Evolutionary conservation across 2,329 filamentous ascomycete species (phyloP).

Genomic region (Sarocladiaceae sp.): DNA sequence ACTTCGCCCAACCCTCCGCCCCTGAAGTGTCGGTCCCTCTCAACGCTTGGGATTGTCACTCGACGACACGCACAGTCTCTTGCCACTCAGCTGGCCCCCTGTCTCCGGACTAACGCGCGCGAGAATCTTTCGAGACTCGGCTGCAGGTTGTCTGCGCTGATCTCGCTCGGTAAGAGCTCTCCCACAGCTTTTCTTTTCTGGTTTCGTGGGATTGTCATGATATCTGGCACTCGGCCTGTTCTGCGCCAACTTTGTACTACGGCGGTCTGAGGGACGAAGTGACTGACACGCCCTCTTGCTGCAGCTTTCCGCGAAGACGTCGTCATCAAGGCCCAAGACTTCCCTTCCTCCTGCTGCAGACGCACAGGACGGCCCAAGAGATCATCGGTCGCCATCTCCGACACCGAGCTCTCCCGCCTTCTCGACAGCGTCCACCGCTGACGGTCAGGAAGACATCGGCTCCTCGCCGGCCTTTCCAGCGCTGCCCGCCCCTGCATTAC

Average conservation of each 20-base stretch:
- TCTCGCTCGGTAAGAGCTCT: constrained; percentile 44
- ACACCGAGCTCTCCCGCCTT: constrained; percentile 51
- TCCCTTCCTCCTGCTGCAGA: constrained; percentile 52
- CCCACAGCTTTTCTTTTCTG: neutral
- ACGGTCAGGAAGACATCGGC: constrained; percentile 47
- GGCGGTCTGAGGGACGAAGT: neutral
- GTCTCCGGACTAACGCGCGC: neutral
- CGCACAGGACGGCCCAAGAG: constrained; percentile 51
- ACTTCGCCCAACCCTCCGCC: neutral
- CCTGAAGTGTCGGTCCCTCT: neutral
- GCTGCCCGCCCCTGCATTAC: constrained; percentile 51
- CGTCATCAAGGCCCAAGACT: constrained; percentile 42
- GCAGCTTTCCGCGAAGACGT: constrained; percentile 46
- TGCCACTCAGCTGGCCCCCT: constrained; percentile 1
- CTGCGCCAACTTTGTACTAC: neutral
- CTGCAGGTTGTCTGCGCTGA: constrained; percentile 61
- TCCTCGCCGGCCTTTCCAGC: constrained; percentile 53
- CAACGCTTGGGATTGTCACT: neutral
- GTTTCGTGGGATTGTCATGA: neutral
- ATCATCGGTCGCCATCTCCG: constrained; percentile 27
- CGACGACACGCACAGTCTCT: neutral
- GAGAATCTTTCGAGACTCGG: constrained; percentile 41
- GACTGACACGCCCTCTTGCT: constrained; percentile 13
- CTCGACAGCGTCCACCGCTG: constrained; percentile 56
- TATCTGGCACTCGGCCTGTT: neutral